These are phyloP conservation scores for Naganishia friedmannii DNA, from an alignment of 768 basidiomycete genomes.

Conservation along the genomic window DNA sequence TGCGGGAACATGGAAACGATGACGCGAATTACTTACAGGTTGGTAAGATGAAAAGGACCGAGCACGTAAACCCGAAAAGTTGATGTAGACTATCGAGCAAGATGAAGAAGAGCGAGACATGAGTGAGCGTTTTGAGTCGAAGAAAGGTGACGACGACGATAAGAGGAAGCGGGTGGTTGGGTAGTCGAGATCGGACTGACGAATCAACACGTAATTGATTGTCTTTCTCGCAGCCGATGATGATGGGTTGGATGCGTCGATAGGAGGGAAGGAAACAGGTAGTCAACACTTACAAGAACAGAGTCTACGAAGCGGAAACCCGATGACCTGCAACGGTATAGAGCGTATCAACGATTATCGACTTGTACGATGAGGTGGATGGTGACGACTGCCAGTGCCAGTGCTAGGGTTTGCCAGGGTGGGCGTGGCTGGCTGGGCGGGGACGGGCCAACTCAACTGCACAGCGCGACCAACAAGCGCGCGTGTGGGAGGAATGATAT, in stretches of 20 bases:
- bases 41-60: background rate
- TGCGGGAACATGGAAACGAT: background rate
- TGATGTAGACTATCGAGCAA: conserved; percentile 13
- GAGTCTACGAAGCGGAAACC: background rate
- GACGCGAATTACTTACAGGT: background rate
- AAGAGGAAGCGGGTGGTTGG: background rate
- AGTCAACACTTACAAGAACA: background rate
- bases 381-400: conserved; percentile 17
- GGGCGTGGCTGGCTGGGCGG: background rate
- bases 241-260: background rate
- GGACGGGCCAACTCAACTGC: too few species aligned
- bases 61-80: conserved; percentile 20
- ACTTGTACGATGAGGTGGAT: background rate
- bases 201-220: background rate
- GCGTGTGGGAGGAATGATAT: conserved; percentile 1
- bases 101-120: conserved; percentile 18
- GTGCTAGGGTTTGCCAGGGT: background rate
- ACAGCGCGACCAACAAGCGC: conserved; percentile 26
- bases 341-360: background rate
- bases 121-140: background rate
- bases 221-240: background rate
- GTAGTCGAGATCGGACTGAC: background rate
- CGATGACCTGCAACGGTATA: background rate
- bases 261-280: background rate
- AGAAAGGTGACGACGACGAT: background rate